Percentiles rank a stretch among this genome's conserved stretches.
Evolutionary conservation across 2,329 filamentous ascomycete genomes (phyloP).

Genomic region (Teratosphaeria gauchensis): DNA sequence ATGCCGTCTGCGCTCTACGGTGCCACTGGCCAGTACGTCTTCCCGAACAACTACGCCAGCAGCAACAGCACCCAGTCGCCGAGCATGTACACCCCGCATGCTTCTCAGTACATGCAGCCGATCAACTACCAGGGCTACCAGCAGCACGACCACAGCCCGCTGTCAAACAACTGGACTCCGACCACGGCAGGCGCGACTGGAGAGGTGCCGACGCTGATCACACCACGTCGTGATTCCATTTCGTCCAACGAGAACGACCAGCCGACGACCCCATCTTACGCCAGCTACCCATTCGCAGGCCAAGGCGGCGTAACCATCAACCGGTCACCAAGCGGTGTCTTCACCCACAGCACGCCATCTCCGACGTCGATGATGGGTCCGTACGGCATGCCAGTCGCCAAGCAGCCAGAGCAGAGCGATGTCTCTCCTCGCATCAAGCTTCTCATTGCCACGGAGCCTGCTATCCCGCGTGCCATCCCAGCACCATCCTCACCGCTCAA

Average conservation of each 20-base stretch:
- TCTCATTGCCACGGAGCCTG: slow-evolving; percentile 57
- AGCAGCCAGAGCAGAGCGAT: slow-evolving; percentile 29
- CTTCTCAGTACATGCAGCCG: slow-evolving; percentile 34
- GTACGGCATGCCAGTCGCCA: slow-evolving; percentile 32
- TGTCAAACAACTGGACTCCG: slow-evolving; percentile 36
- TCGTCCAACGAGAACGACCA: slow-evolving; percentile 45
- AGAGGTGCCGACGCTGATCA: slow-evolving; percentile 42
- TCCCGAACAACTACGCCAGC: slow-evolving; percentile 18
- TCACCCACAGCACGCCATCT: slow-evolving; percentile 39
- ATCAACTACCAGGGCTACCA: slow-evolving; percentile 36
- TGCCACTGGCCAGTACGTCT: slow-evolving; percentile 23
- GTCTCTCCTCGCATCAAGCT: slow-evolving; percentile 38
- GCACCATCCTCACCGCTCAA: slow-evolving; percentile 79
- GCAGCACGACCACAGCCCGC: slow-evolving; percentile 36
- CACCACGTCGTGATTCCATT: slow-evolving; percentile 42
- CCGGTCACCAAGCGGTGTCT: slow-evolving; percentile 40
- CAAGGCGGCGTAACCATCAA: slow-evolving; percentile 39
- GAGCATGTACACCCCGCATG: slow-evolving; percentile 37
- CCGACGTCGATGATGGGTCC: slow-evolving; percentile 37
- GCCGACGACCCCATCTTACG: slow-evolving; percentile 39
- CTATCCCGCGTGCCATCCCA: slow-evolving; percentile 79
- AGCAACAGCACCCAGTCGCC: slow-evolving; percentile 23
- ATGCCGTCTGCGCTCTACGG: slow-evolving; percentile 26
- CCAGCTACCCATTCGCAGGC: slow-evolving; percentile 29
- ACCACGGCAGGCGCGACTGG: slow-evolving; percentile 32